Percentiles rank a stretch among this genome's conserved stretches.
These are phyloP conservation scores for Hondaea fermentalgiana DNA, from an alignment of 108 stramenopile species.

Conservation along the genomic window DNA sequence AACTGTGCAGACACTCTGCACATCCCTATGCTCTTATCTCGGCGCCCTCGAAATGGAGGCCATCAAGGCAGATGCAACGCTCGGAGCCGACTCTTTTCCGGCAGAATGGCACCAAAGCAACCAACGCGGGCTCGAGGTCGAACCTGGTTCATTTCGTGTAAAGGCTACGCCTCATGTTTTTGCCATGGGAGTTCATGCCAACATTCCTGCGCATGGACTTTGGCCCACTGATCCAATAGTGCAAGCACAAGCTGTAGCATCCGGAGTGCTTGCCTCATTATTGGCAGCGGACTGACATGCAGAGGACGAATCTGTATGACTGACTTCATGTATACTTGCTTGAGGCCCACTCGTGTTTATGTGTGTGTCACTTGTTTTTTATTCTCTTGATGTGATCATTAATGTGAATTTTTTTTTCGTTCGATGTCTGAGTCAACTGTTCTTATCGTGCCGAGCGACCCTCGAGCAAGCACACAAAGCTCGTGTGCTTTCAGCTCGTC, in stretches of 20 bases:
- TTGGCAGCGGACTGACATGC: not conserved
- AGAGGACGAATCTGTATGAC: no score
- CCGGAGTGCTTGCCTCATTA: not conserved
- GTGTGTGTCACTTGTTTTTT: no score
- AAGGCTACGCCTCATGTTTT: not conserved
- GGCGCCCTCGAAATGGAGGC: not conserved
- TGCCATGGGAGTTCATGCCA: not conserved
- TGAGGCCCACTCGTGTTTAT: no score
- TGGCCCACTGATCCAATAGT: not conserved
- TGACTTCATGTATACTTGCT: no score
- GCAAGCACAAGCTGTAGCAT: not conserved
- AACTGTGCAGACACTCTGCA: not conserved
- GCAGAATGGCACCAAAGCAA: not conserved
- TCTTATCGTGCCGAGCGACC: no score
- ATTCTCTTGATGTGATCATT: no score
- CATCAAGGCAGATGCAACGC: not conserved
- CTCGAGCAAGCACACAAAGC: no score
- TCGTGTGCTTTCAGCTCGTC: no score
- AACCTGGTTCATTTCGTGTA: not conserved
- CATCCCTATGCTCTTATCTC: not conserved
- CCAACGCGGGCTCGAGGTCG: not conserved
- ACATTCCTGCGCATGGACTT: not conserved
- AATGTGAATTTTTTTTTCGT: no score
- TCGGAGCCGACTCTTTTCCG: not conserved
- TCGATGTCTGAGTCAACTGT: no score